Evolutionary conservation across 2,329 filamentous ascomycete genomes (phyloP).

Genomic region (Paramyrothecium roridum): DNA sequence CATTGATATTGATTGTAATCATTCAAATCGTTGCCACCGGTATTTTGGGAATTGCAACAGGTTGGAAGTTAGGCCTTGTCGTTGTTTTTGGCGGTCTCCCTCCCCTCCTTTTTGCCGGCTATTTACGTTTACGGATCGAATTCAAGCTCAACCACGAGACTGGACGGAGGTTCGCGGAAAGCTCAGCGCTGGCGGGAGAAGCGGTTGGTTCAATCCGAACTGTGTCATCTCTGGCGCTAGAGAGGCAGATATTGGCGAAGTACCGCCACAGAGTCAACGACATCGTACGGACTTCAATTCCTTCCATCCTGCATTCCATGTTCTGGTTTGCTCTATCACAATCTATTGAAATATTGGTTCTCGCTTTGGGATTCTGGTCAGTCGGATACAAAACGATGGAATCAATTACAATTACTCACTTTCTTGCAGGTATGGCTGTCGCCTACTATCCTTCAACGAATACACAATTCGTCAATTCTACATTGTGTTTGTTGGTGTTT

Average conservation of each 20-base stretch:
- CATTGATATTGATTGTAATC: slow-evolving; percentile 26
- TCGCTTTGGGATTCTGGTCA: slow-evolving; percentile 34
- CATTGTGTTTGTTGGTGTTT: slow-evolving; percentile 35
- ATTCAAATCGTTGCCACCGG: slow-evolving; percentile 28
- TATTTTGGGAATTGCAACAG: slow-evolving; percentile 35
- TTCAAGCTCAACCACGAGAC: slow-evolving; percentile 31
- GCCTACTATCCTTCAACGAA: slow-evolving; percentile 18
- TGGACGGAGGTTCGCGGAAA: slow-evolving; percentile 30
- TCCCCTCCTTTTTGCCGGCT: slow-evolving; percentile 26
- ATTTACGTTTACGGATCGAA: slow-evolving; percentile 40
- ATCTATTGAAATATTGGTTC: slow-evolving; percentile 23
- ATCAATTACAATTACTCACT: slow-evolving; percentile 32
- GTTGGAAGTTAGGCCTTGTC: slow-evolving; percentile 45
- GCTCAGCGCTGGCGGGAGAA: slow-evolving; percentile 43
- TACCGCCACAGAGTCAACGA: slow-evolving; percentile 28
- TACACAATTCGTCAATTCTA: slow-evolving; percentile 34
- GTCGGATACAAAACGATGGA: slow-evolving; percentile 32
- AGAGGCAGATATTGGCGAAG: slow-evolving; percentile 25
- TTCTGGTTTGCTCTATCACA: slow-evolving; percentile 15
- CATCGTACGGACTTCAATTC: slow-evolving; percentile 13
- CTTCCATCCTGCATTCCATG: slow-evolving; percentile 8
- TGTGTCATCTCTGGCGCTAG: slow-evolving; percentile 34
- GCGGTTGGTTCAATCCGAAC: slow-evolving; percentile 42
- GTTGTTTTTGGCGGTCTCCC: slow-evolving; percentile 35
- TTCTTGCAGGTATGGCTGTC: slow-evolving; percentile 25